Evolutionary conservation across 805 yeast species (phyloP).

Genomic region (Sugiyamaella marilandica): DNA sequence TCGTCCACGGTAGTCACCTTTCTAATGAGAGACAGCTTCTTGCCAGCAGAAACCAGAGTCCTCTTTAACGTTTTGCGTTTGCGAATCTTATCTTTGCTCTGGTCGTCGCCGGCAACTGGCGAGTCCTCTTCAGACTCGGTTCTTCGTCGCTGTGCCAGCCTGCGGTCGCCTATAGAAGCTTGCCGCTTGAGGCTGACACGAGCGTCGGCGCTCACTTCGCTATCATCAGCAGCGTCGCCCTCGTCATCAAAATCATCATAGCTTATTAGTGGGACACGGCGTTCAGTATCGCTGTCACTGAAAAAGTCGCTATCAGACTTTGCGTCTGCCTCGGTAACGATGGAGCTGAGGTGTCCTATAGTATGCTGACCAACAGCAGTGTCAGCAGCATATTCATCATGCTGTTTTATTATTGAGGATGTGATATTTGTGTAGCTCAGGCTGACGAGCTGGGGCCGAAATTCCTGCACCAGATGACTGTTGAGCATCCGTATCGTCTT

Average conservation of each 20-base stretch:
- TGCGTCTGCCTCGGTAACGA: slow-evolving; percentile 11
- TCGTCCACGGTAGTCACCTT: slow-evolving; percentile 2
- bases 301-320: slow-evolving; percentile 3
- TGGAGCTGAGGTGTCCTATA: slow-evolving; percentile 3
- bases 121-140: slow-evolving; percentile 2
- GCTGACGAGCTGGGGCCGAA: slow-evolving; percentile 29
- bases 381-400: slow-evolving; percentile 2
- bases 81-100: not conserved
- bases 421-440: slow-evolving; percentile 30
- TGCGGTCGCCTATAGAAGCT: slow-evolving; percentile 1
- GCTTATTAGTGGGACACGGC: not conserved
- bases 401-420: slow-evolving; percentile 11
- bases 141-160: slow-evolving; percentile 9
- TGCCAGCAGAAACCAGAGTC: slow-evolving; percentile 19
- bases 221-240: not conserved
- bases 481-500: slow-evolving; percentile 21
- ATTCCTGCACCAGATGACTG: slow-evolving; percentile 31
- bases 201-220: slow-evolving; percentile 1
- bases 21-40: slow-evolving; percentile 15
- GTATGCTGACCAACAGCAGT: not conserved
- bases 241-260: slow-evolving; percentile 5
- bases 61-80: slow-evolving; percentile 3
- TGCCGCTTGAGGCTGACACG: slow-evolving; percentile 12
- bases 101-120: not conserved
- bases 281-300: not conserved